A percentile compares a stretch with the other conserved stretches of the same genome.
Evolutionary conservation across 306 rosid genomes (phyloP).

Genomic region (Potentilla sterilis): DNA sequence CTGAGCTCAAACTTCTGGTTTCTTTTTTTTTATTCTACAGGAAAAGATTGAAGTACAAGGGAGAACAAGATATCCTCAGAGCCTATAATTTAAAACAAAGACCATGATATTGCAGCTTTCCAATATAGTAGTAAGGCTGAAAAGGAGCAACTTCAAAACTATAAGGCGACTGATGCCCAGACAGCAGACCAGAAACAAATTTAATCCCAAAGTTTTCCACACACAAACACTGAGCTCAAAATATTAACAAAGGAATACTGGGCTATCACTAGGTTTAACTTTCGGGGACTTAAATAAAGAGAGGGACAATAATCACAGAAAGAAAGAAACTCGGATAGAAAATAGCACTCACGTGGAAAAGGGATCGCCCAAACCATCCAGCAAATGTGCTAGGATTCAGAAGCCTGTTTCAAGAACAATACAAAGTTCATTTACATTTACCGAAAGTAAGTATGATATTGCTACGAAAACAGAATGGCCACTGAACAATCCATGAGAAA

Average conservation of each 20-base stretch:
- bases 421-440: too few relatives aligned
- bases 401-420: slow-evolving; percentile 49
- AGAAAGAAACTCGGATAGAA: slow-evolving; percentile 3
- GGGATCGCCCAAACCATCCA: slow-evolving; percentile 98
- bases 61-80: not conserved
- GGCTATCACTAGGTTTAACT: not conserved
- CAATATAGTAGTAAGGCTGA: not conserved
- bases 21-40: too few relatives aligned
- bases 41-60: not conserved
- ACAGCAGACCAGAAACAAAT: not conserved
- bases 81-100: not conserved
- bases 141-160: not conserved
- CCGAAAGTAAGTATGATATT: not conserved
- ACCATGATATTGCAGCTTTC: not conserved
- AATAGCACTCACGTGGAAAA: slow-evolving; percentile 81
- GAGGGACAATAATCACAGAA: not conserved
- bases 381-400: slow-evolving; percentile 97
- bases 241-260: not conserved
- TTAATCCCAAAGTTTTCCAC: not conserved
- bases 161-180: not conserved
- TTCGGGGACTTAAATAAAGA: not conserved
- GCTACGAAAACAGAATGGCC: not conserved
- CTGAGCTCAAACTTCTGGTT: not conserved
- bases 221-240: not conserved
- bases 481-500: slow-evolving; percentile 7